Percentiles rank a stretch among this genome's conserved stretches.
Evolutionary conservation across 2,329 filamentous ascomycete genomes (phyloP).

Genomic region (Exophiala spinifera): DNA sequence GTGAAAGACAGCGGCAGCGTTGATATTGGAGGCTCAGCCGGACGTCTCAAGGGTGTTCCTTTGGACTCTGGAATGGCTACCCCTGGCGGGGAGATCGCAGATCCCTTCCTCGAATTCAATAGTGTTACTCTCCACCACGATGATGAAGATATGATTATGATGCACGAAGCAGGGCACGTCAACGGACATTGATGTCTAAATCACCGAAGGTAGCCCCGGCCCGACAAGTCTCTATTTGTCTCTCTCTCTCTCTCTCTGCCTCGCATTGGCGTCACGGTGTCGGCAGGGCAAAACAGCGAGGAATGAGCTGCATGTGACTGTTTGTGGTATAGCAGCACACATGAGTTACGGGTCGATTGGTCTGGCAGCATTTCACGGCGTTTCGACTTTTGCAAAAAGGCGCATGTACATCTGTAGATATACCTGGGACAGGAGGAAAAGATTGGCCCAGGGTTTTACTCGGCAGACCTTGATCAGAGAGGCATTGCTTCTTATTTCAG

Average conservation of each 20-base stretch:
- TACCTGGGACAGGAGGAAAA: slow-evolving; percentile 9
- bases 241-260: neutral
- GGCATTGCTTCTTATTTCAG: neutral
- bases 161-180: slow-evolving; percentile 20
- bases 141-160: slow-evolving; percentile 62
- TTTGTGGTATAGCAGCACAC: slow-evolving; percentile 3
- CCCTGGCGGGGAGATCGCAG: slow-evolving; percentile 73
- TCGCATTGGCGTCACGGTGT: slow-evolving; percentile 10
- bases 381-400: slow-evolving; percentile 14
- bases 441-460: slow-evolving; percentile 7
- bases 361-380: slow-evolving; percentile 14
- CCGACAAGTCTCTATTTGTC: neutral
- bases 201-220: neutral
- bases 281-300: neutral
- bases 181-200: slow-evolving; percentile 19
- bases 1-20: slow-evolving; percentile 97
- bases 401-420: slow-evolving; percentile 23
- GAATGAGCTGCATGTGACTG: neutral
- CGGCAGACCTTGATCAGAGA: neutral
- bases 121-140: slow-evolving; percentile 96
- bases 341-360: neutral
- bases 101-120: slow-evolving; percentile 99
- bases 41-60: slow-evolving; percentile 69
- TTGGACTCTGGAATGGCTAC: slow-evolving; percentile 82
- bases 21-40: slow-evolving; percentile 54